Conservation (phyloP, 2,329 filamentous ascomycete species). For the Bipolaris gigantea region DNA sequence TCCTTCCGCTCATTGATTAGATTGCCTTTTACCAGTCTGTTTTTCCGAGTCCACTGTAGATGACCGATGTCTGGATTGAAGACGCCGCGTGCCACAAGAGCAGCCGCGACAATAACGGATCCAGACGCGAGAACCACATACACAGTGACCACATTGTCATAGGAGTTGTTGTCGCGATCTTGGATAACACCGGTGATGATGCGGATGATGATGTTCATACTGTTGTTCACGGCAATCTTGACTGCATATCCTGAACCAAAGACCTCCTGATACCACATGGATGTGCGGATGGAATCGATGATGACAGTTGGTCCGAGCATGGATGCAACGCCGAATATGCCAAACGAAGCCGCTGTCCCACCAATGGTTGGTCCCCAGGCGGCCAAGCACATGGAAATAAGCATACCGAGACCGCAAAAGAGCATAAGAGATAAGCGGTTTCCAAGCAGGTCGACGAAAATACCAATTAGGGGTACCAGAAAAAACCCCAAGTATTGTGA, state of each 20-base stretch:
- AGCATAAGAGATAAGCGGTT: slow-evolving; percentile 54
- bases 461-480: slow-evolving; percentile 58
- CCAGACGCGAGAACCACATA: slow-evolving; percentile 59
- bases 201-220: slow-evolving; percentile 63
- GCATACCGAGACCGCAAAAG: slow-evolving; percentile 55
- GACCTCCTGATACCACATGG: slow-evolving; percentile 62
- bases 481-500: slow-evolving; percentile 61
- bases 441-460: slow-evolving; percentile 61
- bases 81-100: slow-evolving; percentile 47
- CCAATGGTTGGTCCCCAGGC: slow-evolving; percentile 54
- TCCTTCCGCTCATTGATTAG: slow-evolving; percentile 50
- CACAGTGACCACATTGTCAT: slow-evolving; percentile 58
- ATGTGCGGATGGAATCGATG: slow-evolving; percentile 63
- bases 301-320: slow-evolving; percentile 61
- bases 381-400: slow-evolving; percentile 58
- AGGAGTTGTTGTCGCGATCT: slow-evolving; percentile 60
- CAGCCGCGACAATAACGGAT: slow-evolving; percentile 51
- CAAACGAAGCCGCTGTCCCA: slow-evolving; percentile 63
- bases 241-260: slow-evolving; percentile 64
- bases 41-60: slow-evolving; percentile 62
- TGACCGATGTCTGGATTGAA: slow-evolving; percentile 50
- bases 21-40: slow-evolving; percentile 52
- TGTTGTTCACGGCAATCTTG: slow-evolving; percentile 65
- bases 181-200: slow-evolving; percentile 62
- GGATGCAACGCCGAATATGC: slow-evolving; percentile 60